These are phyloP conservation scores for Leccinum arenicola DNA, from an alignment of 768 basidiomycete genomes.

Conservation along the genomic window DNA sequence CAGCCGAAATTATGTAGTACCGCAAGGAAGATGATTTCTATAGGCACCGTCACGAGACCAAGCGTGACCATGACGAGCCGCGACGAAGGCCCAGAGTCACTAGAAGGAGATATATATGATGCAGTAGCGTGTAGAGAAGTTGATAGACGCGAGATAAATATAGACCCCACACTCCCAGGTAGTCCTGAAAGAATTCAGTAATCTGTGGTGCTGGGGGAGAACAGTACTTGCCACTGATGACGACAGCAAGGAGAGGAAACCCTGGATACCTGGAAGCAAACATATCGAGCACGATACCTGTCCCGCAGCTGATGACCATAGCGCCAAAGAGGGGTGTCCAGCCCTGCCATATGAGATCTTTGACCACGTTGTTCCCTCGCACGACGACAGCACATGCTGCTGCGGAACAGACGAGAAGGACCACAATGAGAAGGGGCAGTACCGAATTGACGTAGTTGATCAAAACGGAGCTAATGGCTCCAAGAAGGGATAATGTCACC, in stretches of 20 bases:
- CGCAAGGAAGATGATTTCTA: slow-evolving; percentile 71
- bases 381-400: slow-evolving; percentile 55
- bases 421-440: slow-evolving; percentile 54
- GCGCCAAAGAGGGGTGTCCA: slow-evolving; percentile 92
- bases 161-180: slow-evolving; percentile 86
- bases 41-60: slow-evolving; percentile 71
- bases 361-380: slow-evolving; percentile 63
- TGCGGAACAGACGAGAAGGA: slow-evolving; percentile 46
- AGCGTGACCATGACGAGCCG: slow-evolving; percentile 66
- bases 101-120: slow-evolving; percentile 6
- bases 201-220: neutral
- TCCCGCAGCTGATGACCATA: slow-evolving; percentile 82
- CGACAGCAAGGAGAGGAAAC: slow-evolving; percentile 83
- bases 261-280: slow-evolving; percentile 88
- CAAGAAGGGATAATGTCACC: slow-evolving; percentile 82
- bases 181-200: slow-evolving; percentile 47
- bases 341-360: slow-evolving; percentile 73
- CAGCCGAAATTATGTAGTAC: slow-evolving; percentile 70
- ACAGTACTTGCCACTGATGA: slow-evolving; percentile 68
- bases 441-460: slow-evolving; percentile 64
- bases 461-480: slow-evolving; percentile 68
- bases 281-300: slow-evolving; percentile 87
- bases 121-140: slow-evolving; percentile 70
- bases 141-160: slow-evolving; percentile 87
- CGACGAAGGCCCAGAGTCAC: slow-evolving; percentile 34